phyloP scores from a whole-genome alignment of 768 basidiomycete genomes.

The Gyrodon lividus region DNA sequence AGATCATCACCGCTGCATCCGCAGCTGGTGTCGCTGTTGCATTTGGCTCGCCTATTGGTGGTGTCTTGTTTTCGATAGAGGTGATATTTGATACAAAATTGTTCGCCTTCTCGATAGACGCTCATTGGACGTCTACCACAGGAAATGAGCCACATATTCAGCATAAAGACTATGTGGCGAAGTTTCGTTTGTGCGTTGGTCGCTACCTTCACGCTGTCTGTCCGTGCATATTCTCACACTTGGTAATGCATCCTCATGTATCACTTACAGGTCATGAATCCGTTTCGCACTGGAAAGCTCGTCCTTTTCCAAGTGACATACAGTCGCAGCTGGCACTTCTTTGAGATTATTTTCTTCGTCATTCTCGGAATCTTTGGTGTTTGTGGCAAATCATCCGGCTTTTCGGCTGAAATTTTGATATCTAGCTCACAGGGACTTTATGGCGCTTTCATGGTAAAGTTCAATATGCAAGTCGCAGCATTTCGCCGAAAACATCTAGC shows the following conservation, averaged over 20 bases:
- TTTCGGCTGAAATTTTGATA: constrained; percentile 8
- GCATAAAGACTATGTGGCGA: constrained; percentile 97
- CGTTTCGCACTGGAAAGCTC: constrained; percentile 95
- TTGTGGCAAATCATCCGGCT: constrained; percentile 23
- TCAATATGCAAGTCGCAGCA: constrained; percentile 92
- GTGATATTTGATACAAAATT: constrained; percentile 37
- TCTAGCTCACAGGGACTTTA: constrained; percentile 74
- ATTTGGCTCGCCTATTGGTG: constrained; percentile 97
- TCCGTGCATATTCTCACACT: constrained; percentile 42
- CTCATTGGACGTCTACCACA: constrained; percentile 29
- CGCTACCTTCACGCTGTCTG: constrained; percentile 93
- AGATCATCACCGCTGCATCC: constrained; percentile 91
- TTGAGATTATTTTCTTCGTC: constrained; percentile 95
- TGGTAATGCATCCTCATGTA: constrained; percentile 22
- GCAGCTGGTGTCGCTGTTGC: constrained; percentile 98
- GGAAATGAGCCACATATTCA: constrained; percentile 99
- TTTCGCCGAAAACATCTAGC: constrained; percentile 90
- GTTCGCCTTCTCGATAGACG: neutral
- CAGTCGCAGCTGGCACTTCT: constrained; percentile 98
- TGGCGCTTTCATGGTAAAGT: constrained; percentile 95
- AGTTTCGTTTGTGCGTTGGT: constrained; percentile 97
- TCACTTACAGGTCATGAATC: constrained; percentile 83
- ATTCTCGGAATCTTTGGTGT: constrained; percentile 96
- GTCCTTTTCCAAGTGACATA: constrained; percentile 98
- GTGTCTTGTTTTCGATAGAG: constrained; percentile 97